These are phyloP conservation scores for Uronychia binucleata DNA, from an alignment of 73 alveolate genomes.

Conservation along the genomic window DNA sequence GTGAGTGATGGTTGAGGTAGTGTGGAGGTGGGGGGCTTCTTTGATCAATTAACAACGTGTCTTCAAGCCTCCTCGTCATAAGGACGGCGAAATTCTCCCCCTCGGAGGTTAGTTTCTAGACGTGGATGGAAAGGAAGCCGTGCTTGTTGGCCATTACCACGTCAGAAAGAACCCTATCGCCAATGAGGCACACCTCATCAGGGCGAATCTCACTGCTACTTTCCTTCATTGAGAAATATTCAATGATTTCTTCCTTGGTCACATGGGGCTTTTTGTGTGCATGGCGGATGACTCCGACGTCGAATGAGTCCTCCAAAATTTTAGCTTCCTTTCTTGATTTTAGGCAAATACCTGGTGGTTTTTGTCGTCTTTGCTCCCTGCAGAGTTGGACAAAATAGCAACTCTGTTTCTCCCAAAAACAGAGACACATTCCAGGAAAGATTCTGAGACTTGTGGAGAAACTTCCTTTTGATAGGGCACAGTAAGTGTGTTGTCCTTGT, in stretches of 20 bases:
- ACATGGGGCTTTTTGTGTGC: not conserved
- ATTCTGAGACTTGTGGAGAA: constrained; percentile 5
- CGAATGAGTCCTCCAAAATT: not conserved
- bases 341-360: constrained; percentile 33
- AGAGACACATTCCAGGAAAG: constrained; percentile 15
- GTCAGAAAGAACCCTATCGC: not conserved
- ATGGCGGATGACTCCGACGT: not conserved
- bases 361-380: constrained; percentile 62
- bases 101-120: not conserved
- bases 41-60: not conserved
- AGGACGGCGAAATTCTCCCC: not conserved
- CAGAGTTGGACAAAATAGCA: constrained; percentile 62
- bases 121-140: not conserved
- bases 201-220: not conserved
- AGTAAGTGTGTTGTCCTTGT: constrained; percentile 69
- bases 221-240: too few species aligned
- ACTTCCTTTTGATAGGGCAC: constrained; percentile 44
- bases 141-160: not conserved
- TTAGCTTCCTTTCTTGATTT: constrained; percentile 8
- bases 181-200: not conserved
- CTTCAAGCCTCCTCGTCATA: not conserved
- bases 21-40: not conserved
- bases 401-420: constrained; percentile 31
- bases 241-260: not conserved
- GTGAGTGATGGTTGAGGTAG: too few species aligned